A percentile compares a stretch with the other conserved stretches of the same genome.
Evolutionary conservation across 1,139 yeast species (phyloP).

Genomic region (Ogataea hybrid): DNA sequence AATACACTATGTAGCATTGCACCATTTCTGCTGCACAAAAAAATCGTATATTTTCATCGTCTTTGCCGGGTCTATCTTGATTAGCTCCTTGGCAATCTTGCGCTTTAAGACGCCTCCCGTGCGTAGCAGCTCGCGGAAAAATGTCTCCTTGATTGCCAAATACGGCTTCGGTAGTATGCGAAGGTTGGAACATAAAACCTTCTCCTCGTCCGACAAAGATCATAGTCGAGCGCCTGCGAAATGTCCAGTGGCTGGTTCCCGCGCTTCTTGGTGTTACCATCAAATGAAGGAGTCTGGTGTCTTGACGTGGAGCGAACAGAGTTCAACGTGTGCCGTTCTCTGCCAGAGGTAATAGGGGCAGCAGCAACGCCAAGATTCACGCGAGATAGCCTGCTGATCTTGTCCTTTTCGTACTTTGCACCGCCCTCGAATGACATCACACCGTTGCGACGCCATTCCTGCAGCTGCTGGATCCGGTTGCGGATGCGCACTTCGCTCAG

Average conservation of each 20-base stretch:
- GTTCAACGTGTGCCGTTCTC: slow-evolving; percentile 31
- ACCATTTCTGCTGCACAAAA: slow-evolving; percentile 90
- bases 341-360: slow-evolving; percentile 16
- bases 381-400: slow-evolving; percentile 39
- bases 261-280: slow-evolving; percentile 17
- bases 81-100: slow-evolving; percentile 76
- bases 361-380: slow-evolving; percentile 16
- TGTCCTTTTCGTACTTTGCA: slow-evolving; percentile 83
- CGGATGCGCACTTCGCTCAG: slow-evolving; percentile 77
- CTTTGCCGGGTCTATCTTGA: slow-evolving; percentile 83
- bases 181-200: slow-evolving; percentile 75
- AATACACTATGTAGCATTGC: slow-evolving; percentile 30
- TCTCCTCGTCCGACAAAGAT: slow-evolving; percentile 84
- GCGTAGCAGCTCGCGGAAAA: slow-evolving; percentile 82
- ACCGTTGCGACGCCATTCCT: slow-evolving; percentile 91
- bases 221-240: slow-evolving; percentile 79
- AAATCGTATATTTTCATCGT: slow-evolving; percentile 89
- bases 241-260: slow-evolving; percentile 56
- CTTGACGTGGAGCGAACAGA: slow-evolving; percentile 30
- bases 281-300: slow-evolving; percentile 26
- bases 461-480: slow-evolving; percentile 81
- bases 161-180: slow-evolving; percentile 92
- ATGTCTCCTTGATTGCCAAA: slow-evolving; percentile 86
- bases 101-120: slow-evolving; percentile 82
- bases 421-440: slow-evolving; percentile 84